Evolutionary conservation across 148 eudicot species (phyloP).

Genomic region (Vaccinium myrtillus): DNA sequence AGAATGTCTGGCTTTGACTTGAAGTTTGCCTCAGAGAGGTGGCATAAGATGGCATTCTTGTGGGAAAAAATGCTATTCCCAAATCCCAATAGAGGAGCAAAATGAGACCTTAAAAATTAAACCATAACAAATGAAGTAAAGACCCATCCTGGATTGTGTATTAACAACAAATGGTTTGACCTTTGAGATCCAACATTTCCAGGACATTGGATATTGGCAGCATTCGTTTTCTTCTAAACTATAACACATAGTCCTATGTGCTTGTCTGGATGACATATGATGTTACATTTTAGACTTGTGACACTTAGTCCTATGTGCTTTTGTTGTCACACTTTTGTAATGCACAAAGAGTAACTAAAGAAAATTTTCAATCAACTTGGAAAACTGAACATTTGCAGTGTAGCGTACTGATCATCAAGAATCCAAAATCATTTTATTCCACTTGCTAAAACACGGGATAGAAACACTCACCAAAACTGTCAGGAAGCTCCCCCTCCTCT

Average conservation of each 20-base stretch:
- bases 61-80: not conserved
- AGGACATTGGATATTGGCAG: not conserved
- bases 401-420: not conserved
- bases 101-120: not conserved
- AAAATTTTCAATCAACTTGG: not conserved
- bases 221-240: not conserved
- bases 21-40: not conserved
- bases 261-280: not conserved
- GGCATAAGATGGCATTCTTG: not conserved
- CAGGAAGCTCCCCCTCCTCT: slow-evolving; percentile 98
- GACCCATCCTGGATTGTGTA: not conserved
- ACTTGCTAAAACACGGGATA: slow-evolving; percentile 10
- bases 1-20: not conserved
- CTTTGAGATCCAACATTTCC: not conserved
- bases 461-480: slow-evolving; percentile 68
- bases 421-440: slow-evolving; percentile 6
- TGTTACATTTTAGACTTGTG: not conserved
- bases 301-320: not conserved
- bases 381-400: not conserved
- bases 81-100: not conserved
- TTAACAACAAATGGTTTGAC: not conserved
- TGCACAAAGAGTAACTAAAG: slow-evolving; percentile 1
- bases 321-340: not conserved
- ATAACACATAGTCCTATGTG: not conserved
- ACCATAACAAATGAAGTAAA: not conserved